Evolutionary conservation across 2,329 filamentous ascomycete genomes (phyloP), one percentile per base, ranked within the genome.

Genomic region (Pseudonectria buxi): DNA sequence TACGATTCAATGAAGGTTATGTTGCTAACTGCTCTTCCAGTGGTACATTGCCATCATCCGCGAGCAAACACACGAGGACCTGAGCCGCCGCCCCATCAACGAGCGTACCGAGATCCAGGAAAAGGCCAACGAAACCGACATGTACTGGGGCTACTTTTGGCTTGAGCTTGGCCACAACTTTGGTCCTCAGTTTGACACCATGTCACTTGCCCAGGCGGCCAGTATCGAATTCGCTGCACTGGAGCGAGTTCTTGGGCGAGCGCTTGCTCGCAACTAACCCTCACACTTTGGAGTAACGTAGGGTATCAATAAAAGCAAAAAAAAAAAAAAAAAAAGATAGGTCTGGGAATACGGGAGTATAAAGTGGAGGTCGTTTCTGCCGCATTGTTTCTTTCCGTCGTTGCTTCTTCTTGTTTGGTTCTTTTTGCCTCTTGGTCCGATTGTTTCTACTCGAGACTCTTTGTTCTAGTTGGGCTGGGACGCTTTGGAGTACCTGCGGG

Each of bases 11-110:
- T 27, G 16, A 18, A 16, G 29, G 9, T 3, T 14, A 10, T 13
- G 4, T 12, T 36, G 44, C 47, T 53, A 28, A 51, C 37, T 28
- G 4, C 33, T 45, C 14, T 24, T 9, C 26, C 32, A 78, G 74
- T 80, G 67, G 62, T 80, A 78, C 56, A 69, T 78, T 35, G 58
- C 62, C 12, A 39, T 75, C 15, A 70, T 80, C 37, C 71, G 73
- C 26, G 67, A 74, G 44, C 68, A 74, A 48, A 72, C 72, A 1
- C 59, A 53, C 10, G 57, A 64, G 3, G 59, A 63, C 15, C 52
- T 70, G 10, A 46, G 63, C 24, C 34, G 48, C 9, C 58, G 68
- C 10, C 52, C 63, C 1, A 58, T 74, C 14, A 54, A 55, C 6
- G 62, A 71, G 39, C 67, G 66, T 32, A 58, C 58, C 10, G 39